Base-by-base conservation (phyloP, 2,329 filamentous ascomycete species). In the Arthroderma sp. region DNA sequence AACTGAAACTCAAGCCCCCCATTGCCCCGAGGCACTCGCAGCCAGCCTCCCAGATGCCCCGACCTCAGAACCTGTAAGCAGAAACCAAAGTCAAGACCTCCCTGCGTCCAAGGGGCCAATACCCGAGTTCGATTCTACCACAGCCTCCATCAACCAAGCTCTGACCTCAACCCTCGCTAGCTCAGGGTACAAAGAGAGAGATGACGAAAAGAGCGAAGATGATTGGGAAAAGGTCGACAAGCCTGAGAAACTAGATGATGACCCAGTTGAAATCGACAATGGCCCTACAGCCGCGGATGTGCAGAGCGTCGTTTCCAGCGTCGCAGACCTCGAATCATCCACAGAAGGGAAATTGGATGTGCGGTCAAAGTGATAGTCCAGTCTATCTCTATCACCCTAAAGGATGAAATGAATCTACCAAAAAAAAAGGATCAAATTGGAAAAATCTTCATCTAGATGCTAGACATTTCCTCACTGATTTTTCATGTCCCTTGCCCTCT, bases 21-120 rank as follows among this genome's bases (percentile, higher is more conserved):
- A 50, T 39, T 55, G 54, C 4, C 52, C 54, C 7, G 53, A 54
- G 40, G 43, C 49, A n/a, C 55, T 69, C 40, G 63, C 65, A 9
- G 61, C 66, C 5, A 61, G 62, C 47, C 63, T 74, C 9, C 71
- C 71, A 29, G 66, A 73, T 51, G 63, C 67, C 10, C 70, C 71
- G 3, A 71, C 66, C 7, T 53, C 61, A 33, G 68, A 72, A 38
- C 70, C 69, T 4, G 57, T 56, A 72, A 68, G 56, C 62, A 63
- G 50, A 74, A 69, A 59, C 55, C 55, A 34, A 54, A 59, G 6
- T 10, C 48, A 33, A 43, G 42, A 8, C 31, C 47, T 15, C 39
- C 40, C 29, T 30, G 43, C 29, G 37, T 36, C 31, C 42, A 31
- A 43, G 29, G 37, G 34, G 41, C 27, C 41, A 5, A 43, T 36